Evolutionary conservation across 176 grass and related monocot genomes (phyloP).

Genomic region (Thinopyrum elongatum): DNA sequence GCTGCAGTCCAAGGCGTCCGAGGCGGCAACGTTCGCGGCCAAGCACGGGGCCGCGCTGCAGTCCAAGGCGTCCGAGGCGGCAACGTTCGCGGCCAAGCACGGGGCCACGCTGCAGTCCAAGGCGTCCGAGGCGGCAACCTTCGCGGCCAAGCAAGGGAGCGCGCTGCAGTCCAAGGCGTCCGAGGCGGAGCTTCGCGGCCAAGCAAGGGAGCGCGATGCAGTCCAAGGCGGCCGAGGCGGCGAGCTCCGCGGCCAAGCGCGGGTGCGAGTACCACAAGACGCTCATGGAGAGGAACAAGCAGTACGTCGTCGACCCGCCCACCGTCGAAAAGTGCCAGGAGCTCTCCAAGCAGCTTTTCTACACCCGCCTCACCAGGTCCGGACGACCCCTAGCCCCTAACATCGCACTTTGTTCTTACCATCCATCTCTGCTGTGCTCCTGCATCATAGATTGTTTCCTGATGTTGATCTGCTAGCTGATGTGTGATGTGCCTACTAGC

Average conservation of each 20-base stretch:
- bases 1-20: conserved; percentile 34
- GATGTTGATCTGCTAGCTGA: background rate
- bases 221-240: conserved; percentile 56
- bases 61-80: conserved; percentile 57
- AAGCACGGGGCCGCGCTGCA: background rate
- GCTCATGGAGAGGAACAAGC: conserved; percentile 83
- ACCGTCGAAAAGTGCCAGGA: conserved; percentile 71
- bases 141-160: conserved; percentile 38
- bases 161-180: background rate
- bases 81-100: background rate
- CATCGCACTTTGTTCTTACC: background rate
- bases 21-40: background rate
- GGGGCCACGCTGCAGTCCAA: conserved; percentile 17
- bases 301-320: conserved; percentile 61
- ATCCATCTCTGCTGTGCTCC: background rate
- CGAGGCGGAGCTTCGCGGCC: background rate
- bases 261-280: conserved; percentile 67
- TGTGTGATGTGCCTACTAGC: background rate
- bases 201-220: background rate
- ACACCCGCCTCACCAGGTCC: conserved; percentile 83
- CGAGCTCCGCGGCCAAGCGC: conserved; percentile 44
- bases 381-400: background rate
- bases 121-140: conserved; percentile 48
- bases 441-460: background rate
- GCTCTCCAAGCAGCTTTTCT: conserved; percentile 94